A percentile compares a stretch with the other conserved stretches of the same genome.
phyloP scores from a whole-genome alignment of 257 asterid species.

The Solanum bulbocastanum region DNA sequence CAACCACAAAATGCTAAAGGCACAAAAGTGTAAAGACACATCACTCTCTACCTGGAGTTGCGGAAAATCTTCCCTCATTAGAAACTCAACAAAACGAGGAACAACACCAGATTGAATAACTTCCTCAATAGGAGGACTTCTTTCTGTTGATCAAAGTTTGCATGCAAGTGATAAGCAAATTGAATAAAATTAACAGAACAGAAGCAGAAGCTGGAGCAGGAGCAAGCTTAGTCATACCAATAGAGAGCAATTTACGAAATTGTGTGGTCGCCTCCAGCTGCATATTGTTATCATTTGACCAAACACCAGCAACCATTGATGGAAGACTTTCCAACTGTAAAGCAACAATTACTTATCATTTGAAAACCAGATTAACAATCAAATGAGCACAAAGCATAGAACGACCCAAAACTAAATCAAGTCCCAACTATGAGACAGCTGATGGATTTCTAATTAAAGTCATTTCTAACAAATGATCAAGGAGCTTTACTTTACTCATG shows the following conservation, averaged over 20 bases:
- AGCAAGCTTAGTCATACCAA: conserved; percentile 29
- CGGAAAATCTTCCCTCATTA: conserved; percentile 66
- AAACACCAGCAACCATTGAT: conserved; percentile 57
- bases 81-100: conserved; percentile 90
- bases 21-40: background rate
- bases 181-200: background rate
- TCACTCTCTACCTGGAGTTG: conserved; percentile 62
- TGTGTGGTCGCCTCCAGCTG: conserved; percentile 82
- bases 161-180: background rate
- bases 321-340: conserved; percentile 88
- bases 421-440: background rate
- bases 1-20: background rate
- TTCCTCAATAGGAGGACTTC: conserved; percentile 93
- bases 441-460: background rate
- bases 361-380: background rate
- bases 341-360: background rate
- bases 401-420: background rate
- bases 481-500: background rate
- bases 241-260: conserved; percentile 80
- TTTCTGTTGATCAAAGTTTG: conserved; percentile 31
- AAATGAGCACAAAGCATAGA: background rate
- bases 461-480: background rate
- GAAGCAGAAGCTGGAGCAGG: background rate
- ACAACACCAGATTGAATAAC: conserved; percentile 89
- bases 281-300: conserved; percentile 49